phyloP scores from a whole-genome alignment of 2,329 filamentous ascomycete genomes.

The Onygena corvina region DNA sequence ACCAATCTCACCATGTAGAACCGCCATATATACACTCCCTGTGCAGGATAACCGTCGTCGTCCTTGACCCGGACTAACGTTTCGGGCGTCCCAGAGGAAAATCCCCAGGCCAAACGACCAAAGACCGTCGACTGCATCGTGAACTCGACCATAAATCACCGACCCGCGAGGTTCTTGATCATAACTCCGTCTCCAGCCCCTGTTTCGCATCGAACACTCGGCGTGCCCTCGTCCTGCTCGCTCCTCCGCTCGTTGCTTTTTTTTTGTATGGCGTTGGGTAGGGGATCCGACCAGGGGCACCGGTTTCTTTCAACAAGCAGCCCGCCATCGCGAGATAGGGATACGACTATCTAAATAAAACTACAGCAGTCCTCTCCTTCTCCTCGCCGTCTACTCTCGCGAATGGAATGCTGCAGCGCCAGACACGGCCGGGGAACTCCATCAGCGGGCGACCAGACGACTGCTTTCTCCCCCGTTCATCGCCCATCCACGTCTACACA shows the following conservation, averaged over 20 bases:
- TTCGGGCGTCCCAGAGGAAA: background rate
- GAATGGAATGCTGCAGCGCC: constrained; percentile 1
- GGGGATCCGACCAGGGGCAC: background rate
- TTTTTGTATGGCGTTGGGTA: constrained; percentile 7
- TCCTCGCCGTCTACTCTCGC: background rate
- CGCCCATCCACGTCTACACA: constrained; percentile 23
- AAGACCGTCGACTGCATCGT: too few relatives aligned
- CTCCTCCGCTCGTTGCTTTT: background rate
- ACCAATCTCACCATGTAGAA: too few relatives aligned
- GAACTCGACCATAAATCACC: background rate
- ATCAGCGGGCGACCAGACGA: background rate
- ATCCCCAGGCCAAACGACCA: too few relatives aligned
- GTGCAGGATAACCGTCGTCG: too few relatives aligned
- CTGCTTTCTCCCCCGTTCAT: background rate
- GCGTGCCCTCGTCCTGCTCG: background rate
- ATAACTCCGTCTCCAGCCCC: background rate
- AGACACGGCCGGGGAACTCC: constrained; percentile 1
- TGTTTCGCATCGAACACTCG: background rate
- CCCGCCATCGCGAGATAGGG: background rate
- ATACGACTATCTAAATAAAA: background rate
- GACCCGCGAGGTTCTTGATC: too few relatives aligned
- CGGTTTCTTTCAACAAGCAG: background rate
- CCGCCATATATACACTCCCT: background rate
- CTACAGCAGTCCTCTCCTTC: background rate
- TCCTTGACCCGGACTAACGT: background rate